Percentiles rank a stretch among this genome's conserved stretches.
Evolutionary conservation across 768 basidiomycete genomes (phyloP).

Genomic region (Tulasnella sp.): DNA sequence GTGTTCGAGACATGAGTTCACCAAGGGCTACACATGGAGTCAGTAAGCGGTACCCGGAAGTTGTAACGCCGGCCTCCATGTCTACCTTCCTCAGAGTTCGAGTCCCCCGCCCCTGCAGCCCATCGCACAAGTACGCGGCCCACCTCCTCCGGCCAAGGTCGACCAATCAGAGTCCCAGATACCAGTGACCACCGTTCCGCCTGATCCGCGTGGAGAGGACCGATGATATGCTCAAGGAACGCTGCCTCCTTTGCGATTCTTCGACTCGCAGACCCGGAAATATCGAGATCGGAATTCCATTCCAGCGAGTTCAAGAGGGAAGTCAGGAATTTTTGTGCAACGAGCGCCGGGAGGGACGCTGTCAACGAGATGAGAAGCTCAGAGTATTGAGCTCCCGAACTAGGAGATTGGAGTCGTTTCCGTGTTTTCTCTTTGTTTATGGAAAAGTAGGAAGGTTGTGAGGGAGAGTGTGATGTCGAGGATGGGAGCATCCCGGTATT

Average conservation of each 20-base stretch:
- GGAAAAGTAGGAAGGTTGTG: constrained; percentile 62
- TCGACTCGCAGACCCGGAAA: constrained; percentile 29
- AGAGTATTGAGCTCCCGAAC: constrained; percentile 31
- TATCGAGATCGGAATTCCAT: constrained; percentile 26
- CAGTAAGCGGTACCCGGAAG: constrained; percentile 25
- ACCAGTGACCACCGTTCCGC: constrained; percentile 42
- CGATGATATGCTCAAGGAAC: constrained; percentile 45
- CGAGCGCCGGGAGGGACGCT: constrained; percentile 37
- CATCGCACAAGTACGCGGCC: constrained; percentile 61
- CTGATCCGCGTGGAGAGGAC: constrained; percentile 33
- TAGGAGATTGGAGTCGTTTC: constrained; percentile 24
- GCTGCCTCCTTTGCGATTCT: constrained; percentile 42
- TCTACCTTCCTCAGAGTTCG: constrained; percentile 28
- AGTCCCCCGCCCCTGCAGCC: constrained; percentile 38
- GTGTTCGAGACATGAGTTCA: constrained; percentile 23
- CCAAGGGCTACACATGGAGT: constrained; percentile 31
- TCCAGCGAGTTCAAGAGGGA: constrained; percentile 47
- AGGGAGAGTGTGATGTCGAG: constrained; percentile 29
- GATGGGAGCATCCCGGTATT: constrained; percentile 59
- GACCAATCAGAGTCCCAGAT: constrained; percentile 40
- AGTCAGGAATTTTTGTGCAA: constrained; percentile 46
- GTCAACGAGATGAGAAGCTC: constrained; percentile 40
- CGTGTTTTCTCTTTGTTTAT: constrained; percentile 41
- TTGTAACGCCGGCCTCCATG: background rate
- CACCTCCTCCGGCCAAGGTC: constrained; percentile 48